Evolutionary conservation across 495 filamentous ascomycete genomes (phyloP), one percentile per base, ranked within the genome.

Genomic region (Penicillium manginii): DNA sequence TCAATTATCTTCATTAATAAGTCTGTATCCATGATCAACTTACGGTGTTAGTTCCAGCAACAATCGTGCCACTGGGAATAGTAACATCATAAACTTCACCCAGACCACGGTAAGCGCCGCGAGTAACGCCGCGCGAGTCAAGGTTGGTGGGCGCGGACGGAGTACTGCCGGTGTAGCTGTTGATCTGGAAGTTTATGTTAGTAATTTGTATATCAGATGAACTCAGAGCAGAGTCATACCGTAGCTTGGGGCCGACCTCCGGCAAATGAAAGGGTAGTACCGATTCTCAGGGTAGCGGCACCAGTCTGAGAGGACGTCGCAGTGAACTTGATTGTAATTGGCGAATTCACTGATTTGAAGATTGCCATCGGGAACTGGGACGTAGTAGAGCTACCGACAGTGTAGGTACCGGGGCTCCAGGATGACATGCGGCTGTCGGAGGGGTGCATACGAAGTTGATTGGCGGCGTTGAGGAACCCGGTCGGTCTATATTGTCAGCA

Each of bases 401-500:
- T 86, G 67, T 85, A 87, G 2, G 85, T 87, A 6, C 75, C 52
- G 0, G 85, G 79, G 2, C 73, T 72, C 86, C 86, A 89, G 57
- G 71, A 66, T 18, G 72, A 67, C 85, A 88, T 88, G 54, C 86
- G 80, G 31, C 61, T 71, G 68, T 88, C 86, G 0, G 81, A 82
- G 4, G 86, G 86, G 56, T 89, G 86, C 86, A 89, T 89, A 47
- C 80, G 73, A 45, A 84, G 78, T 60, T 88, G 82, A 58, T 86
- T 86, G 42, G 77, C 84, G 18, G 86, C 85, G 63, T 89, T 88
- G 48, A 75, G 76, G 79, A 89, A 88, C 9, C 84, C 84, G 7
- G 78, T 86, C 12, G 86, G 86, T 62, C 81, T 77, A 50, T 31
- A 3, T 40, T 32, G 33, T 58, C 11, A 58, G 56, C 43, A 4